Base-by-base conservation (phyloP, 108 stramenopile species). In the Cyclostephanos invisitatus region DNA sequence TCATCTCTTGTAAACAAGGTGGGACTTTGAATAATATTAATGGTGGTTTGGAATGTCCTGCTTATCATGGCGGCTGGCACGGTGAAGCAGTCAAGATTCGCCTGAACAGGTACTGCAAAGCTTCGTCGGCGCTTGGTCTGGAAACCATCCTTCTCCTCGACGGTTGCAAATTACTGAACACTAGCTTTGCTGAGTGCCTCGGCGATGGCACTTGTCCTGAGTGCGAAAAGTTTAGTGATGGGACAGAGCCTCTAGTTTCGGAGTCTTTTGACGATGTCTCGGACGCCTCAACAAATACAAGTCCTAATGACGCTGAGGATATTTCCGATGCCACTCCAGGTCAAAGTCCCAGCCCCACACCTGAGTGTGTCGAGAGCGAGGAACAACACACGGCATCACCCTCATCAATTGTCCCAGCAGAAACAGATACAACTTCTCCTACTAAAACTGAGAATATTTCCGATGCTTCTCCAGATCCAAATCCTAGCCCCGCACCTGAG, bases 31-130 rank as follows among this genome's bases (percentile, higher is more conserved):
- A 74, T 60, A 81, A 70, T 35, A 65, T 81, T 38, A 81, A 81
- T n/a, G 80, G 80, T 38, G 73, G 70, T 20, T 62, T 68, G 25
- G 80, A 81, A 38, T 81, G 80, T 67, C 80, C 80, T 67, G 80
- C 80, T 21, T 74, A 81, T 40, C 69, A 71, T 42, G 74, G 74
- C 36, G 80, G 80, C 25, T 81, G 74, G 73, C 80, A 81, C 35
- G 73, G 58, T 14, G 74, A 81, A 28, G 80, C 80, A 60, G 58
- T 81, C 29, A 74, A 81, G 51, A 20, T 81, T 46, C 80, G 80
- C 70, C 64, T 81, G 28, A 75, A 81, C 53, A 67, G 80, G 56
- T 81, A 81, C 47, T 81, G 80, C 53, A 74, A 69, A 55, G 69
- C 80, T 21, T 61, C 73, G 0, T 56, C 44, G 38, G 64, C 48